Conservation (phyloP, 2,329 filamentous ascomycete species). For the Epichloe uncinata region DNA sequence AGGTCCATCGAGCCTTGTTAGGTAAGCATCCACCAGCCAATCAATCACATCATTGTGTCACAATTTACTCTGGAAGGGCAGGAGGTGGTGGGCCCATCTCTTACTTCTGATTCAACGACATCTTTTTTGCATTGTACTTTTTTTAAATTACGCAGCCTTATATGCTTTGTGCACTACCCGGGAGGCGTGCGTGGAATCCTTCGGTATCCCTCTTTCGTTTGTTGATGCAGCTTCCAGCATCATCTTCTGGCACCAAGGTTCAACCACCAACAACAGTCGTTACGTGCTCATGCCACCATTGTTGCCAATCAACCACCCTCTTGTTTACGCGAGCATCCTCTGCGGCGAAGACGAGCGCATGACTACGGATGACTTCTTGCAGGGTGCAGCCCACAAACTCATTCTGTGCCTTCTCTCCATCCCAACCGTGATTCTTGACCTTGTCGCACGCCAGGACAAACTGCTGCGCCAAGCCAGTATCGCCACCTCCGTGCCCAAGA, state of each 20-base stretch:
- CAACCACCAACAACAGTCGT: conserved; percentile 1
- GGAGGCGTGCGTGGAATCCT: not conserved
- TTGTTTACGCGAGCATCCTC: conserved; percentile 66
- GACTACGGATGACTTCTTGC: conserved; percentile 78
- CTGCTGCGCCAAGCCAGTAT: conserved; percentile 54
- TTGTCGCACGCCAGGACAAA: conserved; percentile 73
- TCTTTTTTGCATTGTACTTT: not conserved
- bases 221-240: too few relatives aligned
- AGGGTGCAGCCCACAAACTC: conserved; percentile 68
- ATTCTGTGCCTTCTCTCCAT: conserved; percentile 57
- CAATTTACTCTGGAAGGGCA: not conserved
- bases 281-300: conserved; percentile 53
- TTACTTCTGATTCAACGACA: too few relatives aligned
- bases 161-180: not conserved
- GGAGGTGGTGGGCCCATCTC: too few relatives aligned
- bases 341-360: conserved; percentile 87
- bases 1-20: conserved; percentile 13
- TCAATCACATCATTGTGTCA: conserved; percentile 12
- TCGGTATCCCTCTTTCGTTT: too few relatives aligned
- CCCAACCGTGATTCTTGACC: conserved; percentile 58
- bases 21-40: conserved; percentile 13
- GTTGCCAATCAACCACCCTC: conserved; percentile 59
- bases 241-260: too few relatives aligned
- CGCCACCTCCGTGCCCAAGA: conserved; percentile 27
- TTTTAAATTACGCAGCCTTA: not conserved